Evolutionary conservation across 148 eudicot species (phyloP), one percentile per base, ranked within the genome.

Genomic region (Vaccinium corymbosum): DNA sequence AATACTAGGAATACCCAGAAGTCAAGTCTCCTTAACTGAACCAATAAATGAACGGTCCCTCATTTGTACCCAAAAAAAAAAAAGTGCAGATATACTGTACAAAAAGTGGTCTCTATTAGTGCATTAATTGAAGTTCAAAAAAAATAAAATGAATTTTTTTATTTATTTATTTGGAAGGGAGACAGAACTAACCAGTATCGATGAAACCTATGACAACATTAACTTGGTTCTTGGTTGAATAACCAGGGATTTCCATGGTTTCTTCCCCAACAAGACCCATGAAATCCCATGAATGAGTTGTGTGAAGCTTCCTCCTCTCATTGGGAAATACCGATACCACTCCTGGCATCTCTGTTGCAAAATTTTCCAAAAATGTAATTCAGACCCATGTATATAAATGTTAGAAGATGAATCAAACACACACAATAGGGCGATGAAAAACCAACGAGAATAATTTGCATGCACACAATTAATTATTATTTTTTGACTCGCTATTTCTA

Each of bases 251-350:
- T 78, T 89, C 91, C 92, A 89, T 90, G 85, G 91, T 87, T 87
- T 90, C 91, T 86, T 90, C 90, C 29, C 84, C 88, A 48, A 62
- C 10, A 52, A 90, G 87, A 3, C 92, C 92, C 89, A 90, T 90
- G 85, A 90, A 90, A 83, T 90, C 92, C 92, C 92, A 90, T 32
- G 92, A 90, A 78, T 90, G 92, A 80, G 92, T 90, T 17, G 92
- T 90, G 82, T 90, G 92, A n/a, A 90, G 88, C 55, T 10, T 83
- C 84, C 90, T 89, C 84, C 70, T 84, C 9, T 16, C 81, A 66
- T 90, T 90, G 15, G 87, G 89, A 70, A 90, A 90, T 16, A 90
- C 92, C 12, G 92, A 90, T 55, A 89, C 91, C 35, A 90, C 92
- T 66, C 91, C 92, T 3, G 89, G 89, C 92, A 89, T 89, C 77